A percentile compares a stretch with the other conserved stretches of the same genome.
Conservation (phyloP, 495 filamentous ascomycete genomes). For the Penicillium pulvis region DNA sequence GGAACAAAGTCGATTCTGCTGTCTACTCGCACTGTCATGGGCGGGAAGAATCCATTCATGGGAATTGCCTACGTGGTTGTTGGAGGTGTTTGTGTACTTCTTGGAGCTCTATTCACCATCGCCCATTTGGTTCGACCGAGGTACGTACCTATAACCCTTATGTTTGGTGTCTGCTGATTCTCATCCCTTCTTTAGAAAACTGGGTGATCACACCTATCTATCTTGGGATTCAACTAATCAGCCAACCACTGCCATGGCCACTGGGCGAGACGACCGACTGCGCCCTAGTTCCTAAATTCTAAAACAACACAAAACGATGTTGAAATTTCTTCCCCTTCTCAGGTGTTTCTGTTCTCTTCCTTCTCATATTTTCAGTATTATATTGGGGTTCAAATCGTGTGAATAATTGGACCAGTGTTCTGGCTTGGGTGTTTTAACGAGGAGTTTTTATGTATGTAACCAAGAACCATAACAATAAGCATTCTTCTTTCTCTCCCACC, state of each 20-base stretch:
- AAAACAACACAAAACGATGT: slow-evolving; percentile 5
- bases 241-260: slow-evolving; percentile 59
- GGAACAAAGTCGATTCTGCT: slow-evolving; percentile 95
- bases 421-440: slow-evolving; percentile 25
- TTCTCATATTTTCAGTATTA: slow-evolving; percentile 11
- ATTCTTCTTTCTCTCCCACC: slow-evolving; percentile 19
- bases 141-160: slow-evolving; percentile 40
- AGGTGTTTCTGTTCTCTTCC: slow-evolving; percentile 6
- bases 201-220: slow-evolving; percentile 96
- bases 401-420: slow-evolving; percentile 24
- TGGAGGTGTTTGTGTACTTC: slow-evolving; percentile 85
- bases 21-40: slow-evolving; percentile 90
- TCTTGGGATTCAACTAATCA: slow-evolving; percentile 90
- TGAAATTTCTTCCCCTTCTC: background rate
- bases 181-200: slow-evolving; percentile 62
- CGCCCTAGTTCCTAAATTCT: slow-evolving; percentile 23
- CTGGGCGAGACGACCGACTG: slow-evolving; percentile 47
- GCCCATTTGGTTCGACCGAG: slow-evolving; percentile 88
- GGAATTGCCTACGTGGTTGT: slow-evolving; percentile 96
- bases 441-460: slow-evolving; percentile 32
- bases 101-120: slow-evolving; percentile 84
- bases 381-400: slow-evolving; percentile 15
- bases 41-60: slow-evolving; percentile 92
- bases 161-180: background rate
- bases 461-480: slow-evolving; percentile 25